A percentile compares a stretch with the other conserved stretches of the same genome.
phyloP scores from a whole-genome alignment of 2,329 filamentous ascomycete species.

The Talaromyces albobiverticillius region DNA sequence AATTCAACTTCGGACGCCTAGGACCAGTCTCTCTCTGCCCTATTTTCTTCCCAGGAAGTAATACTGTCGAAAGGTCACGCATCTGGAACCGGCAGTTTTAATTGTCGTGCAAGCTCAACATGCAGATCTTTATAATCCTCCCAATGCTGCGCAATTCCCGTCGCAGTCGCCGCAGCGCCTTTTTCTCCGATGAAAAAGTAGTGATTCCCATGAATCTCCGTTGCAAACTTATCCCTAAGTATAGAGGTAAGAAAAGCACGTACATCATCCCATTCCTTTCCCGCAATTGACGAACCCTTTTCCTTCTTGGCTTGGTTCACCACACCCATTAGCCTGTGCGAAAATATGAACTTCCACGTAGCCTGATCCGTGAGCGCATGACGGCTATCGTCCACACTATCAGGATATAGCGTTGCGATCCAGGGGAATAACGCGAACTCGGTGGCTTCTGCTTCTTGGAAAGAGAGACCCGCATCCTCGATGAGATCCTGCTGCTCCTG shows the following conservation, averaged over 20 bases:
- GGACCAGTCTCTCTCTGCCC: no score
- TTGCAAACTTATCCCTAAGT: not conserved
- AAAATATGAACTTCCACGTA: constrained; percentile 1
- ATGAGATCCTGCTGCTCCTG: not conserved
- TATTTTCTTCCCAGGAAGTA: no score
- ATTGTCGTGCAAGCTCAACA: no score
- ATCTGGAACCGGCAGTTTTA: no score
- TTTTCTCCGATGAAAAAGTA: constrained; percentile 19
- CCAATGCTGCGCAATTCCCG: no score
- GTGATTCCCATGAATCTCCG: constrained; percentile 15
- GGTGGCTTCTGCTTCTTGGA: no score
- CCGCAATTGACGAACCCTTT: not conserved
- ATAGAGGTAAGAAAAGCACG: not conserved
- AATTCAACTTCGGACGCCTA: no score
- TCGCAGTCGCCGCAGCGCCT: constrained; percentile 15
- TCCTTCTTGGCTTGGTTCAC: not conserved
- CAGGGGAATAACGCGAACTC: not conserved
- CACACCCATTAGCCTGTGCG: not conserved
- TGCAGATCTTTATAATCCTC: no score
- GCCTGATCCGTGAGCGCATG: constrained; percentile 8
- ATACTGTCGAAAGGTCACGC: no score
- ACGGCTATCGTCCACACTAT: not conserved
- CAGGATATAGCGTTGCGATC: constrained; percentile 9
- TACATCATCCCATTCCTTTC: not conserved
- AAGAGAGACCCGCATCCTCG: no score